Percentiles rank a stretch among this genome's conserved stretches.
Evolutionary conservation across 306 rosid genomes (phyloP).

Genomic region (Prunus mume): DNA sequence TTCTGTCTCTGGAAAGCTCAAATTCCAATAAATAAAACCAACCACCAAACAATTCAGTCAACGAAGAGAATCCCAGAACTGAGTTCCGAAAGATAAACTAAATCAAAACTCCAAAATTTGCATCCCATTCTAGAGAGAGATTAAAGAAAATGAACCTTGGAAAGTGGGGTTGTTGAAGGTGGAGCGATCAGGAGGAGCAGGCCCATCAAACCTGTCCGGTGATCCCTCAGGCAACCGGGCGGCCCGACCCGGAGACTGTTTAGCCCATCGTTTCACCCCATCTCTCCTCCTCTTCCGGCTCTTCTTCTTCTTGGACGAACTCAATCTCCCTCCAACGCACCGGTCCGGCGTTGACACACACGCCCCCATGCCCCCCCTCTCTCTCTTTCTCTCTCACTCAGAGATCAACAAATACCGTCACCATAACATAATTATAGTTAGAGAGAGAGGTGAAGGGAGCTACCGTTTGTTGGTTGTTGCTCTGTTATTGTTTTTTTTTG

Average conservation of each 20-base stretch:
- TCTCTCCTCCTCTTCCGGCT: slow-evolving; percentile 36
- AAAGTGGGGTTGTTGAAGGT: slow-evolving; percentile 59
- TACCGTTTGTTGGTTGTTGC: slow-evolving; percentile 23
- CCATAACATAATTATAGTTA: slow-evolving; percentile 24
- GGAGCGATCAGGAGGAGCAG: slow-evolving; percentile 45
- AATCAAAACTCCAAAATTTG: neutral
- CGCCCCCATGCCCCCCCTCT: slow-evolving; percentile 58
- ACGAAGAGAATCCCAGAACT: slow-evolving; percentile 21
- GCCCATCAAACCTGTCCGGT: slow-evolving; percentile 39
- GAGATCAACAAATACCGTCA: slow-evolving; percentile 19
- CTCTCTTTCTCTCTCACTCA: slow-evolving; percentile 16
- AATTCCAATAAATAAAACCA: neutral
- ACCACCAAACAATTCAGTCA: slow-evolving; percentile 15
- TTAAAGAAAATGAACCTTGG: slow-evolving; percentile 51
- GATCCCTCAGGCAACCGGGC: slow-evolving; percentile 48
- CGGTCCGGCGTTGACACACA: slow-evolving; percentile 73
- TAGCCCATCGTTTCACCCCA: slow-evolving; percentile 37
- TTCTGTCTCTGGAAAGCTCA: neutral
- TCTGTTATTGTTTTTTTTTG: neutral
- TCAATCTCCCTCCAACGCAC: slow-evolving; percentile 56
- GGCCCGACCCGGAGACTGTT: slow-evolving; percentile 31
- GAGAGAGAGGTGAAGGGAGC: slow-evolving; percentile 15
- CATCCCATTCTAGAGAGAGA: neutral
- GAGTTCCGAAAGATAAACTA: neutral
- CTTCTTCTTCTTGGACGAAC: slow-evolving; percentile 43